A percentile compares a stretch with the other conserved stretches of the same genome.
phyloP scores from a whole-genome alignment of 805 yeast species.

The Schizosaccharomyces osmophilus region DNA sequence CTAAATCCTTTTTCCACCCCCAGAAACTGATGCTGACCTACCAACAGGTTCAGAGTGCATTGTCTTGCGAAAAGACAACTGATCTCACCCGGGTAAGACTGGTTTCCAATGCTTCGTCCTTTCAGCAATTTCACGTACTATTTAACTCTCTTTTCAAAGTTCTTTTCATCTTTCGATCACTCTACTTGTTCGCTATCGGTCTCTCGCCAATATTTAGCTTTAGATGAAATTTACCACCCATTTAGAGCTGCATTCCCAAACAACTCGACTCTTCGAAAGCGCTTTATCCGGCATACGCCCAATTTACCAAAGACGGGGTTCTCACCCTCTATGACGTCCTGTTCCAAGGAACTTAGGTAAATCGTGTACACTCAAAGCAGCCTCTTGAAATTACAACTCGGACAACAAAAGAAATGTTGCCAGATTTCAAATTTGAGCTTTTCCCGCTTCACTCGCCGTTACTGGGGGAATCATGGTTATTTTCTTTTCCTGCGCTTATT shows the following conservation, averaged over 20 bases:
- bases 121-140: constrained; percentile 23
- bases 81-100: constrained; percentile 14
- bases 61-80: constrained; percentile 12
- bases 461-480: constrained; percentile 23
- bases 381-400: constrained; percentile 20
- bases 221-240: constrained; percentile 20
- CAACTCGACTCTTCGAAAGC: constrained; percentile 17
- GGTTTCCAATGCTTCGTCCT: constrained; percentile 20
- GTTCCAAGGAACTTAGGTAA: constrained; percentile 19
- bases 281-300: constrained; percentile 14
- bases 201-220: constrained; percentile 25
- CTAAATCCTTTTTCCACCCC: constrained; percentile 15
- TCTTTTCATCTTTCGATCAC: constrained; percentile 24
- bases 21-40: constrained; percentile 18
- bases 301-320: constrained; percentile 17
- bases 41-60: constrained; percentile 7
- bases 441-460: constrained; percentile 20
- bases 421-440: constrained; percentile 23
- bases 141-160: constrained; percentile 23
- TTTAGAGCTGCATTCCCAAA: constrained; percentile 22
- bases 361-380: constrained; percentile 13
- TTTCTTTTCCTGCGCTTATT: constrained; percentile 23
- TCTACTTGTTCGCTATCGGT: constrained; percentile 25
- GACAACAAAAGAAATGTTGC: constrained; percentile 13
- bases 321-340: constrained; percentile 22